These are phyloP conservation scores for Claviceps sp. DNA, from an alignment of 2,329 filamentous ascomycete species.

Conservation along the genomic window DNA sequence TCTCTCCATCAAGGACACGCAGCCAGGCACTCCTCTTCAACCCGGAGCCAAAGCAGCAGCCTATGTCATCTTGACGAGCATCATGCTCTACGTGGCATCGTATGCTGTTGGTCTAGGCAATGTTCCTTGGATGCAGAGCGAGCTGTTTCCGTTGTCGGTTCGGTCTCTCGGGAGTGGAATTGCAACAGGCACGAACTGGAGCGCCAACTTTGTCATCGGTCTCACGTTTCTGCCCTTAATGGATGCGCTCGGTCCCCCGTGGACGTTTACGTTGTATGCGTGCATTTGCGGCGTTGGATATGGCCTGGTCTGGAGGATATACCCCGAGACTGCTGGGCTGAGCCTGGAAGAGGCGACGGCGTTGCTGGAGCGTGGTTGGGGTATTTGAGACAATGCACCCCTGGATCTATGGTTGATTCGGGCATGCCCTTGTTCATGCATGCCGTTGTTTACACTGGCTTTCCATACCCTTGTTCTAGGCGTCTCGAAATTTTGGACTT, in stretches of 20 bases:
- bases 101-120: slow-evolving; percentile 84
- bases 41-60: slow-evolving; percentile 23
- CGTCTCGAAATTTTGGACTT: no score
- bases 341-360: slow-evolving; percentile 67
- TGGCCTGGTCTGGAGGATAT: slow-evolving; percentile 55
- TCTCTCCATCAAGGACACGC: slow-evolving; percentile 31
- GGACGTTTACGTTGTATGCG: slow-evolving; percentile 75
- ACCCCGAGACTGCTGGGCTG: slow-evolving; percentile 76
- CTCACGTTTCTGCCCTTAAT: slow-evolving; percentile 83
- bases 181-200: slow-evolving; percentile 75
- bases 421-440: no score
- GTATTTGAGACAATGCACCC: slow-evolving; percentile 30
- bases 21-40: slow-evolving; percentile 4
- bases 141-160: slow-evolving; percentile 71
- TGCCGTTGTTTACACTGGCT: no score
- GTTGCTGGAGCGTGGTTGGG: slow-evolving; percentile 61
- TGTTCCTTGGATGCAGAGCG: slow-evolving; percentile 92
- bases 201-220: slow-evolving; percentile 72
- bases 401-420: not conserved
- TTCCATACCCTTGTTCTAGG: no score
- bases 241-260: slow-evolving; percentile 56
- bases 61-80: slow-evolving; percentile 52
- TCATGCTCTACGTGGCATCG: slow-evolving; percentile 71
- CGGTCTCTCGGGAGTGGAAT: slow-evolving; percentile 59
- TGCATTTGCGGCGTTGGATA: slow-evolving; percentile 56